phyloP scores from a whole-genome alignment of 2,329 filamentous ascomycete species.

The Microcera coccophila region DNA sequence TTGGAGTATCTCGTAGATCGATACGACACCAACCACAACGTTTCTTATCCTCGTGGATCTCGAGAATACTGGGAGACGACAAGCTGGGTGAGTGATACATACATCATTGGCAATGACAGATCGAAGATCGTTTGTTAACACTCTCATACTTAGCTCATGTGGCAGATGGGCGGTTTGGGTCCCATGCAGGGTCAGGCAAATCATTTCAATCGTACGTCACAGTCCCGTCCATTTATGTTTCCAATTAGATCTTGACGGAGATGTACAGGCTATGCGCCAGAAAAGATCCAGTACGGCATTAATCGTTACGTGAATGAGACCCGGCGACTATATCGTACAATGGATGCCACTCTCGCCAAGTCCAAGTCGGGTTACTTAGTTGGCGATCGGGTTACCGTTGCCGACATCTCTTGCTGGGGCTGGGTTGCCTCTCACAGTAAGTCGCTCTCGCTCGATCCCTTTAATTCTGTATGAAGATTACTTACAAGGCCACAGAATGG shows the following conservation, averaged over 20 bases:
- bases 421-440: slow-evolving; percentile 61
- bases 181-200: slow-evolving; percentile 81
- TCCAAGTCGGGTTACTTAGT: slow-evolving; percentile 57
- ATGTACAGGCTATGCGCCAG: slow-evolving; percentile 64
- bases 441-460: slow-evolving; percentile 7
- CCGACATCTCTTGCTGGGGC: slow-evolving; percentile 77
- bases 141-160: slow-evolving; percentile 48
- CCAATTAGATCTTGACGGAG: not conserved
- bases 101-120: not conserved
- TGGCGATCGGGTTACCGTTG: slow-evolving; percentile 67
- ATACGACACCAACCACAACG: slow-evolving; percentile 78
- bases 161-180: slow-evolving; percentile 75
- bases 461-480: too few relatives aligned
- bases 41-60: slow-evolving; percentile 70
- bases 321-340: slow-evolving; percentile 71
- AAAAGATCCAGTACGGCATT: slow-evolving; percentile 77
- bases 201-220: slow-evolving; percentile 64
- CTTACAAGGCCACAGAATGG: too few relatives aligned
- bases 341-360: slow-evolving; percentile 66
- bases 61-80: slow-evolving; percentile 75
- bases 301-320: slow-evolving; percentile 81
- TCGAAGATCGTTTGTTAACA: too few relatives aligned
- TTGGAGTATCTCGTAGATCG: slow-evolving; percentile 78
- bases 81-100: slow-evolving; percentile 58
- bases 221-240: not conserved